Evolutionary conservation across 2,329 filamentous ascomycete species (phyloP), one percentile per base, ranked within the genome.

Genomic region (Penicillium decumbens): DNA sequence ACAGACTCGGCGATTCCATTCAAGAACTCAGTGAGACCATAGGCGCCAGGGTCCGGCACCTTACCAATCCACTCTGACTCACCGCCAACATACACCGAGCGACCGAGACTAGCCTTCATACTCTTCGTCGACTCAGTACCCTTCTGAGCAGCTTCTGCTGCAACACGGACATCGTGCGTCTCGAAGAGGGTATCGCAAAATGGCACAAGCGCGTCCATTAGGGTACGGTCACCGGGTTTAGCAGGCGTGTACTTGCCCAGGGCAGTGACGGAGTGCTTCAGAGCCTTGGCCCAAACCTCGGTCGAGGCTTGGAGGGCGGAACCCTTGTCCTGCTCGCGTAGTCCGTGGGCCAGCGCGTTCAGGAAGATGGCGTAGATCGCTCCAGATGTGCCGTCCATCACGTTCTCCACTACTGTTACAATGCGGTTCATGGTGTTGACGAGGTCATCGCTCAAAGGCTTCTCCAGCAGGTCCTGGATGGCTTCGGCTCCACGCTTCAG

Each of bases 171-270:
- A 65, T 88, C 81, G 12, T 81, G 81, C 0, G 83, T 84, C 62
- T 79, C 71, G 6, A 72, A 77, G 2, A 97, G 78, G 3, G 79
- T 81, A 38, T 89, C 80, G 44, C 95, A 84, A 66, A 97, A 98
- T 1, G 93, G 93, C 54, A 88, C 81, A 43, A 98, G 76, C 1
- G 92, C 90, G 71, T 98, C 93, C 29, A 97, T 81, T 30, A 97
- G 75, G 0, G 93, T 98, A 43, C 93, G 80, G 67, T 98, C 93
- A 25, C 93, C 93, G 0, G 87, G 86, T 45, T 85, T 83, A 0
- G 93, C 93, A 0, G 92, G 91, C 1, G 93, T 98, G 70, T 97
- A 97, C 64, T 79, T 87, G 30, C 78, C 80, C 49, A 98, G 75
- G 1, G 85, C 83, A 18, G 83, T 76, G 54, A 86, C 81, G 45